phyloP scores from a whole-genome alignment of 1,284 basidiomycete genomes.

The Vanrija humicola region DNA sequence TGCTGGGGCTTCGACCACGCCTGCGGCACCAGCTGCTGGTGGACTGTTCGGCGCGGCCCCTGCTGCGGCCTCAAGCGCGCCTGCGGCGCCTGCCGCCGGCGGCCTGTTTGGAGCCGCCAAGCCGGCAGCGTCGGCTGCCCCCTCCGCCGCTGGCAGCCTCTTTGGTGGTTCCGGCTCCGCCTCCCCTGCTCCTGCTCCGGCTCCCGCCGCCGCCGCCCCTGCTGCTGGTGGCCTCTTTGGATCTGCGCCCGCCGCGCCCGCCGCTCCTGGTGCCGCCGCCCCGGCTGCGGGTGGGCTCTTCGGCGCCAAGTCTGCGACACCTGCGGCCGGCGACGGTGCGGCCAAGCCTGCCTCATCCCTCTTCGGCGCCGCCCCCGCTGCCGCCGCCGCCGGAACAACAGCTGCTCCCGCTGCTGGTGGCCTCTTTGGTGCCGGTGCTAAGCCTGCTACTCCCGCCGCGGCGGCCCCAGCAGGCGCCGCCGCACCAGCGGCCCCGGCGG shows the following conservation, averaged over 20 bases:
- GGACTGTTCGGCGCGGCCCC: slow-evolving; percentile 24
- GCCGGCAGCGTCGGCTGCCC: slow-evolving; percentile 14
- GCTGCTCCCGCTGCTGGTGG: slow-evolving; percentile 14
- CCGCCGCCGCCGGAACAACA: slow-evolving; percentile 13
- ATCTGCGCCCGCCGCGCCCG: slow-evolving; percentile 20
- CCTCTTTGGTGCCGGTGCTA: slow-evolving; percentile 19
- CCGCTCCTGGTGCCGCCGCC: slow-evolving; percentile 9
- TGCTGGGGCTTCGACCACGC: slow-evolving; percentile 8
- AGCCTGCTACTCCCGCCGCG: slow-evolving; percentile 17
- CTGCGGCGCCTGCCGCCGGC: slow-evolving; percentile 32
- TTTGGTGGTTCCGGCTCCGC: slow-evolving; percentile 15
- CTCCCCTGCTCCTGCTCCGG: not conserved
- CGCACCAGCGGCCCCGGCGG: slow-evolving; percentile 13
- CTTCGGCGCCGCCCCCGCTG: slow-evolving; percentile 33
- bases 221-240: slow-evolving; percentile 30
- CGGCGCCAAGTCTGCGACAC: slow-evolving; percentile 21
- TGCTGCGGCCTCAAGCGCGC: slow-evolving; percentile 9
- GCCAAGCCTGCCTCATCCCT: slow-evolving; percentile 18
- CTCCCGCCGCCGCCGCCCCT: slow-evolving; percentile 12
- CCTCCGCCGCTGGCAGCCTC: slow-evolving; percentile 15
- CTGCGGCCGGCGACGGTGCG: not conserved
- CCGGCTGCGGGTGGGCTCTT: slow-evolving; percentile 29
- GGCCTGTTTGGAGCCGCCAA: slow-evolving; percentile 30
- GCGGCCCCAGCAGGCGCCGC: slow-evolving; percentile 11
- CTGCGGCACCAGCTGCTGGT: slow-evolving; percentile 17